Conservation (phyloP, 2,329 filamentous ascomycete species). For the Biscogniauxia marginata region DNA sequence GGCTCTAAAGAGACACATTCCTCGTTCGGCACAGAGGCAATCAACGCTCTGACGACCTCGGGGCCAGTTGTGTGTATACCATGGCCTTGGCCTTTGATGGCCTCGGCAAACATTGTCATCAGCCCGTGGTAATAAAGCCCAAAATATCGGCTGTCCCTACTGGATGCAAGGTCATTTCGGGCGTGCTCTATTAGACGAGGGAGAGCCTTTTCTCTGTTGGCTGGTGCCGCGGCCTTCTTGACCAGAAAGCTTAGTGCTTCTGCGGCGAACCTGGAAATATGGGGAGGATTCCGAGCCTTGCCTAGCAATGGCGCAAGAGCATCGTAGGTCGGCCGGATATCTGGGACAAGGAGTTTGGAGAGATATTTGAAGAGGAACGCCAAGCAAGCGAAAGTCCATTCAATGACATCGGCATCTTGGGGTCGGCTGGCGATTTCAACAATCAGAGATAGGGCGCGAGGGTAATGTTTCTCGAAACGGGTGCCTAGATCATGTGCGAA, state of each 20-base stretch:
- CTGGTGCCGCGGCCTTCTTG: constrained; percentile 78
- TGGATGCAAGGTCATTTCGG: constrained; percentile 62
- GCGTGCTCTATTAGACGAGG: constrained; percentile 69
- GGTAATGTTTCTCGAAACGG: constrained; percentile 86
- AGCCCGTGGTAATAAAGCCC: constrained; percentile 79
- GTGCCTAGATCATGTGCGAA: constrained; percentile 92
- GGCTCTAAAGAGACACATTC: constrained; percentile 48
- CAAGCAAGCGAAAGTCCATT: constrained; percentile 93
- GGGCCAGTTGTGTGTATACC: constrained; percentile 60
- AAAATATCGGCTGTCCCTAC: constrained; percentile 55
- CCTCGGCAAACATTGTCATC: constrained; percentile 89
- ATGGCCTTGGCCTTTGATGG: constrained; percentile 62
- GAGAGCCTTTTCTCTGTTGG: constrained; percentile 72
- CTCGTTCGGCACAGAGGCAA: constrained; percentile 50
- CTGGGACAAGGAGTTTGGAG: constrained; percentile 79
- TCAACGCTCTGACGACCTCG: constrained; percentile 50
- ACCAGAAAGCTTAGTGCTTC: constrained; percentile 94
- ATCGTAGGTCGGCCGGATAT: constrained; percentile 80
- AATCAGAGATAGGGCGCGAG: constrained; percentile 70
- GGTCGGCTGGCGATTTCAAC: constrained; percentile 75
- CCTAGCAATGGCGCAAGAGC: constrained; percentile 83
- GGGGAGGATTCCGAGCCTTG: constrained; percentile 75
- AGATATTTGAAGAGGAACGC: constrained; percentile 98
- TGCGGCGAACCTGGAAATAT: constrained; percentile 88
- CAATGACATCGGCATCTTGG: constrained; percentile 82